These are phyloP conservation scores for Linum usitatissimum DNA, from an alignment of 345 rosid species.

Conservation along the genomic window DNA sequence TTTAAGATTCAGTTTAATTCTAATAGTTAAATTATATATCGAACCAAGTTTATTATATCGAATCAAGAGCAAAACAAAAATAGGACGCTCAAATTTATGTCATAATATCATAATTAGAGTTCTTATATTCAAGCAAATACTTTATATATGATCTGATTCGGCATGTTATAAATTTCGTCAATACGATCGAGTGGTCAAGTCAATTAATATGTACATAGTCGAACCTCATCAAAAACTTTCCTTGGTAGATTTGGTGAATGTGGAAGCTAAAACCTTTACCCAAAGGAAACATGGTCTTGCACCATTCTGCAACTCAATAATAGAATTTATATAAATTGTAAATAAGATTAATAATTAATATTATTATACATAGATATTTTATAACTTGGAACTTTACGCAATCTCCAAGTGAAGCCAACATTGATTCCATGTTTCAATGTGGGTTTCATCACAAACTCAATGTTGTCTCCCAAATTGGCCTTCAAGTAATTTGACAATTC, in stretches of 20 bases:
- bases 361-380: background rate
- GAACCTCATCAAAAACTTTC: slow-evolving; percentile 55
- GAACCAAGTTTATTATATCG: too few species aligned
- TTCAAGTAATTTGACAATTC: slow-evolving; percentile 48
- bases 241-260: slow-evolving; percentile 54
- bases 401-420: slow-evolving; percentile 55
- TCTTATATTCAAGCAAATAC: too few species aligned
- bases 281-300: slow-evolving; percentile 36
- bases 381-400: slow-evolving; percentile 24
- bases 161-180: background rate
- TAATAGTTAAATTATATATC: too few species aligned
- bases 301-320: slow-evolving; percentile 44
- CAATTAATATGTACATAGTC: background rate
- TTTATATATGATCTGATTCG: too few species aligned
- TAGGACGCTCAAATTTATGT: too few species aligned
- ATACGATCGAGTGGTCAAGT: background rate
- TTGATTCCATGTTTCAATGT: slow-evolving; percentile 53
- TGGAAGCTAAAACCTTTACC: slow-evolving; percentile 73
- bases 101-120: too few species aligned
- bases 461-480: slow-evolving; percentile 36
- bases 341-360: background rate
- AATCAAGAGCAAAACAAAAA: background rate
- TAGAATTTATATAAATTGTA: background rate
- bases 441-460: slow-evolving; percentile 47
- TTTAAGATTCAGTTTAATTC: too few species aligned